phyloP scores from a whole-genome alignment of 768 basidiomycete species.

The Trametes sanguinea region DNA sequence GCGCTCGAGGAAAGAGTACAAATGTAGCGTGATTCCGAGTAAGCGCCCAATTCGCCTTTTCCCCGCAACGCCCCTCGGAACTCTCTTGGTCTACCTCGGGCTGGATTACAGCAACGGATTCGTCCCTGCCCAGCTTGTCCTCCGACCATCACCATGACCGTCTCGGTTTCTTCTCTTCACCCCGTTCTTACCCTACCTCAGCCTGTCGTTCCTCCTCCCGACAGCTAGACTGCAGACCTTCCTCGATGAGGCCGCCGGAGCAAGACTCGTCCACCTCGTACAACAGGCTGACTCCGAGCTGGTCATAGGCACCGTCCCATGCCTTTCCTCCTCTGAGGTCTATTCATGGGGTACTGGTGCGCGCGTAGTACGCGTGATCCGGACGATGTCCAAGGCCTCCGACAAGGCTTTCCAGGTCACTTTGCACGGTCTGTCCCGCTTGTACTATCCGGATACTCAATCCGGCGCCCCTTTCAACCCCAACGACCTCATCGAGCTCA shows the following conservation, averaged over 20 bases:
- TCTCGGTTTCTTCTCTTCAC: constrained; percentile 34
- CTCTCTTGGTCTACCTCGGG: neutral
- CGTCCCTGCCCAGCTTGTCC: neutral
- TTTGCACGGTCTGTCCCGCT: constrained; percentile 69
- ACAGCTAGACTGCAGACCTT: constrained; percentile 69
- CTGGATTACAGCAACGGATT: neutral
- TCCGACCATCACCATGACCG: constrained; percentile 15
- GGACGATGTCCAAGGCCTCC: constrained; percentile 55
- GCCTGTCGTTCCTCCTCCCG: constrained; percentile 76
- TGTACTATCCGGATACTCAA: constrained; percentile 59
- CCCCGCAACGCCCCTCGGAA: constrained; percentile 8
- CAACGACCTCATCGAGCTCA: constrained; percentile 29
- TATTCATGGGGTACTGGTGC: constrained; percentile 70
- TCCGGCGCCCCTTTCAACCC: constrained; percentile 28
- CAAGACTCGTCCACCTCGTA: constrained; percentile 65
- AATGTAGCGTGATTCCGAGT: constrained; percentile 9
- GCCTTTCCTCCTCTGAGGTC: constrained; percentile 37
- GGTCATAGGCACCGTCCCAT: constrained; percentile 67
- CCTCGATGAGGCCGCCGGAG: constrained; percentile 60
- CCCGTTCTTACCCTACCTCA: constrained; percentile 70
- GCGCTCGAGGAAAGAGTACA: neutral
- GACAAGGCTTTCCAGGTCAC: constrained; percentile 68
- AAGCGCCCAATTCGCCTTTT: constrained; percentile 6
- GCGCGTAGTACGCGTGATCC: constrained; percentile 68
- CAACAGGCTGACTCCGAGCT: constrained; percentile 71